Conservation (phyloP, 305 asterid genomes). For the Plantago lanceolata region DNA sequence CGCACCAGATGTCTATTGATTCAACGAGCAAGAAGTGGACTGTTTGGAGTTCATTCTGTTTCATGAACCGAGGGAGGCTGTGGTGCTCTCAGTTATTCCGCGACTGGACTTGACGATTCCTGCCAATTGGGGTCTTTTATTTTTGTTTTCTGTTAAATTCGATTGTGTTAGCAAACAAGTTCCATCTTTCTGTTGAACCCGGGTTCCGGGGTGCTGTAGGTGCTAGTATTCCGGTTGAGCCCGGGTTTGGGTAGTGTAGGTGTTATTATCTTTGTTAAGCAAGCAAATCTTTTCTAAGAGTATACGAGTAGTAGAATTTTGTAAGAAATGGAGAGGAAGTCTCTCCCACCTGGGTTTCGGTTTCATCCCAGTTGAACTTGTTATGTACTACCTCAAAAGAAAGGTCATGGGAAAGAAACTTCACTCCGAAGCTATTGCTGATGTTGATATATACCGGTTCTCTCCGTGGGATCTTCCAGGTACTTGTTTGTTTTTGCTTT, state of each 20-base stretch:
- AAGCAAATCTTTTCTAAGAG: no score
- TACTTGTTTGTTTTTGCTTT: constrained; percentile 20
- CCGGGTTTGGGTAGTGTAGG: not conserved
- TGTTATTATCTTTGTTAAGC: no score
- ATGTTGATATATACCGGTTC: constrained; percentile 59
- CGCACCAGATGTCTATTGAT: constrained; percentile 89
- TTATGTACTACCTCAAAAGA: constrained; percentile 77
- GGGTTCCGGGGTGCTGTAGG: not conserved
- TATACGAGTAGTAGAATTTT: no score
- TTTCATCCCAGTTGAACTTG: constrained; percentile 82
- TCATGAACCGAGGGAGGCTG: constrained; percentile 63
- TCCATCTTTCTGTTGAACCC: not conserved
- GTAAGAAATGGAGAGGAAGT: constrained; percentile 35
- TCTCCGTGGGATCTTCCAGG: constrained; percentile 97
- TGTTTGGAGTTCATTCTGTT: constrained; percentile 58
- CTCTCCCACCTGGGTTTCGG: constrained; percentile 84
- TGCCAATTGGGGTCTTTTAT: not conserved
- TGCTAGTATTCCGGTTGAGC: not conserved
- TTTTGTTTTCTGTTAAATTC: constrained; percentile 6
- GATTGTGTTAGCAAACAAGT: not conserved
- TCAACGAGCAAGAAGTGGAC: constrained; percentile 48
- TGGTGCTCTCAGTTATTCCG: constrained; percentile 63
- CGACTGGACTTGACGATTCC: constrained; percentile 65
- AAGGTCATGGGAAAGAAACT: constrained; percentile 62
- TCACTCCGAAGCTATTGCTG: constrained; percentile 62